phyloP scores from a whole-genome alignment of 2,329 filamentous ascomycete species.

The Colletotrichum cuscutae region DNA sequence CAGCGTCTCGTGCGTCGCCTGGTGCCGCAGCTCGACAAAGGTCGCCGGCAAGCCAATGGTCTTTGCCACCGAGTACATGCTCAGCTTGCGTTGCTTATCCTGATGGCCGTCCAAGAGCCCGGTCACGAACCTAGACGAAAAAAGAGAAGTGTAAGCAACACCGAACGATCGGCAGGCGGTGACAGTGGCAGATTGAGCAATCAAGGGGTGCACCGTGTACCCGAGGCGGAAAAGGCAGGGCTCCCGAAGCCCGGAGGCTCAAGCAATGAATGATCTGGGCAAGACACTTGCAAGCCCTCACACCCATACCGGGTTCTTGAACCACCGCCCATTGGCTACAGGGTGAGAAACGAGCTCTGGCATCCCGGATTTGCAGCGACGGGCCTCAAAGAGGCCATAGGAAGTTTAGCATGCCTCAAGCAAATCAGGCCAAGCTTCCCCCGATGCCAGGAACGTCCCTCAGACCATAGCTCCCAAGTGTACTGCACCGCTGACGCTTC shows the following conservation, averaged over 20 bases:
- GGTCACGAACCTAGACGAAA: slow-evolving; percentile 74
- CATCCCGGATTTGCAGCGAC: not conserved
- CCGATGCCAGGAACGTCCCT: slow-evolving; percentile 19
- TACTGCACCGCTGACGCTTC: slow-evolving; percentile 20
- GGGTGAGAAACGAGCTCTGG: not conserved
- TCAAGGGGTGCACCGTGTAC: not conserved
- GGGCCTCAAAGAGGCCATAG: not conserved
- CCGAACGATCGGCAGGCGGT: not conserved
- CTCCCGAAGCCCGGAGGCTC: not conserved
- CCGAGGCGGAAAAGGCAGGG: not conserved
- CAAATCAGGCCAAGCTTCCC: not conserved
- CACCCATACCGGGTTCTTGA: not conserved
- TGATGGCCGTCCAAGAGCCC: slow-evolving; percentile 81
- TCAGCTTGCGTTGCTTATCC: slow-evolving; percentile 73
- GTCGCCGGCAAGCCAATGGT: slow-evolving; percentile 76
- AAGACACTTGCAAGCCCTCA: not conserved
- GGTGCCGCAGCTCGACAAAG: slow-evolving; percentile 90
- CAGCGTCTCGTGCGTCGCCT: slow-evolving; percentile 89
- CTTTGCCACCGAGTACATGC: slow-evolving; percentile 78
- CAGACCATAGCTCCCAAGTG: not conserved
- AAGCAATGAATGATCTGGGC: not conserved
- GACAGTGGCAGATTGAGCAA: not conserved
- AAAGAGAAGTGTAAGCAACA: slow-evolving; percentile 7
- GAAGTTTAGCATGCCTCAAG: not conserved
- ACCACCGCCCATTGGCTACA: not conserved